Evolutionary conservation across 306 rosid species (phyloP).

Genomic region (Dryas drummondii): DNA sequence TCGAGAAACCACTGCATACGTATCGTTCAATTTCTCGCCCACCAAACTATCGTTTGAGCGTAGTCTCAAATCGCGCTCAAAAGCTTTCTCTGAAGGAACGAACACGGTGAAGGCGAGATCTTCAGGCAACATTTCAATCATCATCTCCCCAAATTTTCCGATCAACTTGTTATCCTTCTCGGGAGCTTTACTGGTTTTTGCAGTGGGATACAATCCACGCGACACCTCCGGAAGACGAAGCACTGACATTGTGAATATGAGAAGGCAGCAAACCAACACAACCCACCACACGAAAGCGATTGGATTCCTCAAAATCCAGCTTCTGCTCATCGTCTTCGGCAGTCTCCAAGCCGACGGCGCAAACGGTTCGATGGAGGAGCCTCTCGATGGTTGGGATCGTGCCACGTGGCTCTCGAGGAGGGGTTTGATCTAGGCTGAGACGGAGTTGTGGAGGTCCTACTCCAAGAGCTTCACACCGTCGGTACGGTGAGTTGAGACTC

Average conservation of each 20-base stretch:
- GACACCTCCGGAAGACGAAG: slow-evolving; percentile 62
- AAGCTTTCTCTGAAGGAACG: slow-evolving; percentile 76
- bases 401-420: neutral
- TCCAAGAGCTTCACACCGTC: neutral
- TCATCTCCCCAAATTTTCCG: slow-evolving; percentile 68
- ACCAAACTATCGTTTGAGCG: slow-evolving; percentile 37
- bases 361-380: neutral
- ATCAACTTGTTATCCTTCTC: slow-evolving; percentile 18
- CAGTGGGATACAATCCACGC: slow-evolving; percentile 29
- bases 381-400: neutral
- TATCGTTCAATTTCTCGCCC: slow-evolving; percentile 57
- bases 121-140: slow-evolving; percentile 77
- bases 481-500: neutral
- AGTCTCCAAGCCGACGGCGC: neutral
- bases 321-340: slow-evolving; percentile 46
- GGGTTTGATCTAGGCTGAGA: neutral
- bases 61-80: slow-evolving; percentile 60
- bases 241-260: slow-evolving; percentile 40
- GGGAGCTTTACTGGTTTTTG: slow-evolving; percentile 31
- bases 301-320: slow-evolving; percentile 42
- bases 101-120: slow-evolving; percentile 84
- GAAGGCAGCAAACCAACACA: slow-evolving; percentile 44
- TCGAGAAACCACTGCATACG: slow-evolving; percentile 62
- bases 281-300: slow-evolving; percentile 44
- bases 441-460: neutral